Evolutionary conservation across 139 green algal genomes (phyloP).

Genomic region (Chlorella ohadii): DNA sequence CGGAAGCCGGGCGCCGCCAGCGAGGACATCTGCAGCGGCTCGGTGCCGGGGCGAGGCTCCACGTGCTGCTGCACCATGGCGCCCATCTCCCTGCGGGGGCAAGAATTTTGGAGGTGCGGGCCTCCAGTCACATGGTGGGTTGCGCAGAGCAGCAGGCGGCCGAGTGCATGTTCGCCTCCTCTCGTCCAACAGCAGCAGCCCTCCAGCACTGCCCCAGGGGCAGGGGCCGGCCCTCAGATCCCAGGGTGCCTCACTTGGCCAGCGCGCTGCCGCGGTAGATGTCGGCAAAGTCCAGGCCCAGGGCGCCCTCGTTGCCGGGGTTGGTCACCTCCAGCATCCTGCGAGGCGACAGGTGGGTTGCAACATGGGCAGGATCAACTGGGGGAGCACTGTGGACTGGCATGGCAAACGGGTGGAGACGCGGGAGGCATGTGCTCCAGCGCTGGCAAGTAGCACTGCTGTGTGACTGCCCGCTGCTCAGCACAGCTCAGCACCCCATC

Average conservation of each 20-base stretch:
- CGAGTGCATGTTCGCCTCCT: too few species aligned
- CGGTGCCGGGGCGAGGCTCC: neutral
- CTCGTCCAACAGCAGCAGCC: too few species aligned
- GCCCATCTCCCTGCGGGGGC: constrained; percentile 12
- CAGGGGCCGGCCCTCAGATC: neutral
- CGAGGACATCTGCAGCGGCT: neutral
- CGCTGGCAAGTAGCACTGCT: too few species aligned
- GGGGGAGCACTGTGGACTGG: too few species aligned
- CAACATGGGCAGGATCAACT: too few species aligned
- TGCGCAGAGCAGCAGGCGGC: too few species aligned
- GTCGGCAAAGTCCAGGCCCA: constrained; percentile 48
- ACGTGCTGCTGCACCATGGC: neutral
- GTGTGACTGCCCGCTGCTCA: too few species aligned
- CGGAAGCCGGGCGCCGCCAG: neutral
- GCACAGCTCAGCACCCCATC: neutral
- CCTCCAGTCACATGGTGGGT: too few species aligned
- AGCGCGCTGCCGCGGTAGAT: constrained; percentile 36
- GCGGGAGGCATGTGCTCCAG: too few species aligned
- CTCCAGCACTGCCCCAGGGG: neutral
- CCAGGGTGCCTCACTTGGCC: neutral
- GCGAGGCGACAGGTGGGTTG: too few species aligned
- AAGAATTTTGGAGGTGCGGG: too few species aligned
- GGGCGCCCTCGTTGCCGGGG: neutral
- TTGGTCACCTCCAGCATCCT: constrained; percentile 60
- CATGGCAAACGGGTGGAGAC: too few species aligned